Conservation (phyloP, 176 grass and related monocot species). For the Ananas comosus region DNA sequence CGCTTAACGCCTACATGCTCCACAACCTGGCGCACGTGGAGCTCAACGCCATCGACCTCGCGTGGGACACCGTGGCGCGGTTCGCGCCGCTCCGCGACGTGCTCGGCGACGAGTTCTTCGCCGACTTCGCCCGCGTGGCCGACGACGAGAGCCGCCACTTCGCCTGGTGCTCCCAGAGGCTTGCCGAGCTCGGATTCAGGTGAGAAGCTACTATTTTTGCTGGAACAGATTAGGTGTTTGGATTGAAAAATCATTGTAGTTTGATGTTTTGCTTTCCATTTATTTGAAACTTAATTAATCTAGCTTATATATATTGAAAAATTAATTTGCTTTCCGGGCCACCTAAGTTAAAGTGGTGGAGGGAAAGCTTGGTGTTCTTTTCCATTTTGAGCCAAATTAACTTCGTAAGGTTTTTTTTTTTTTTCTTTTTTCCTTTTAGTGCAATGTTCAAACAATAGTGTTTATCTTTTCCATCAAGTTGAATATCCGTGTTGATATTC, state of each 20-base stretch:
- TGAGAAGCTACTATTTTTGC: background rate
- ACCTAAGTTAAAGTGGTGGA: no score
- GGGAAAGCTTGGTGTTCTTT: no score
- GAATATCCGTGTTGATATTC: no score
- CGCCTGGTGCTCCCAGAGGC: slow-evolving; percentile 78
- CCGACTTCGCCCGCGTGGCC: slow-evolving; percentile 70
- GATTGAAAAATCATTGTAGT: background rate
- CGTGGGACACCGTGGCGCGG: slow-evolving; percentile 87
- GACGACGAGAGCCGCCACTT: slow-evolving; percentile 95
- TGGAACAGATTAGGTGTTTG: background rate
- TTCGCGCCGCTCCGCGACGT: slow-evolving; percentile 58
- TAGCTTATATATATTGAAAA: no score
- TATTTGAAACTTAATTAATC: no score
- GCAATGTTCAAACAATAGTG: no score
- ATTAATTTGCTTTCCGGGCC: no score
- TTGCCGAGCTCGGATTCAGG: slow-evolving; percentile 82
- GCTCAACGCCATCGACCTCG: slow-evolving; percentile 89
- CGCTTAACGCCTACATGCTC: slow-evolving; percentile 86
- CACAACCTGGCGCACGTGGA: slow-evolving; percentile 89
- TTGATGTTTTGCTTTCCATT: no score
- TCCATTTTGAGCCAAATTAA: no score
- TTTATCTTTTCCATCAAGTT: no score
- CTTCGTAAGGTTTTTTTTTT: no score
- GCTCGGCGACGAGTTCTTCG: slow-evolving; percentile 69
- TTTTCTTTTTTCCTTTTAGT: no score